A percentile compares a stretch with the other conserved stretches of the same genome.
phyloP scores from a whole-genome alignment of 139 green algal genomes.

The Zygnema circumcarinatum region DNA sequence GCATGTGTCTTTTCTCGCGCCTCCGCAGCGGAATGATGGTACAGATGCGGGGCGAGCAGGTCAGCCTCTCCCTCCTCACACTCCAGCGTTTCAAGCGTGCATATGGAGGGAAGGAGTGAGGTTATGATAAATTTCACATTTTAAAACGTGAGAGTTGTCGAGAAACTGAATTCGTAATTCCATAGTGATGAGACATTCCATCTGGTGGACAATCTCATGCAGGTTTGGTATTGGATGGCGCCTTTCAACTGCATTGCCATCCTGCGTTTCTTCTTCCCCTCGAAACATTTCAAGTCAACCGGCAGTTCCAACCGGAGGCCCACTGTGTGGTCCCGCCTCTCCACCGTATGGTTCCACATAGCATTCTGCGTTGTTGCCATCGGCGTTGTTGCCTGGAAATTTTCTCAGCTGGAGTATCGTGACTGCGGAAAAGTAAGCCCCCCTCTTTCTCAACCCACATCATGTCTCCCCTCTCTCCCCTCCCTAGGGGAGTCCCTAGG shows the following conservation, averaged over 20 bases:
- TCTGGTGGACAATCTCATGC: too few species aligned
- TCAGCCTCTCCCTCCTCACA: too few species aligned
- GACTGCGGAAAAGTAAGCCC: conserved; percentile 55
- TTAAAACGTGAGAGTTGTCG: too few species aligned
- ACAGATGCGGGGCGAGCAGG: conserved; percentile 37
- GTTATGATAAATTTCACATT: too few species aligned
- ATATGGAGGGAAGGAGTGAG: neutral
- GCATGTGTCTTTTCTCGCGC: conserved; percentile 54
- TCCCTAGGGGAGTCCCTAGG: too few species aligned
- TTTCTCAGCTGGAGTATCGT: conserved; percentile 9
- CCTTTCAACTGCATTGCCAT: conserved; percentile 57
- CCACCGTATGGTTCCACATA: conserved; percentile 52
- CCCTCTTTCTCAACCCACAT: too few species aligned
- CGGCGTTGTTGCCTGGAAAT: conserved; percentile 26
- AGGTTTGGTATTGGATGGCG: conserved; percentile 57
- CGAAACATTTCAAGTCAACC: conserved; percentile 44
- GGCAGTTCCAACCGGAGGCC: conserved; percentile 40
- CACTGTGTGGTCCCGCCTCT: conserved; percentile 19
- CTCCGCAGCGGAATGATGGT: conserved; percentile 40
- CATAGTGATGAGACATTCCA: too few species aligned
- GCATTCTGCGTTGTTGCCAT: conserved; percentile 23
- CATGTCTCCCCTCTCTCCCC: too few species aligned
- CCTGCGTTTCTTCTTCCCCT: conserved; percentile 41
- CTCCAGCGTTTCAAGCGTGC: too few species aligned
- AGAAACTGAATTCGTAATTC: too few species aligned